phyloP scores from a whole-genome alignment of 83 land plant genomes.

The Thuja plicata region DNA sequence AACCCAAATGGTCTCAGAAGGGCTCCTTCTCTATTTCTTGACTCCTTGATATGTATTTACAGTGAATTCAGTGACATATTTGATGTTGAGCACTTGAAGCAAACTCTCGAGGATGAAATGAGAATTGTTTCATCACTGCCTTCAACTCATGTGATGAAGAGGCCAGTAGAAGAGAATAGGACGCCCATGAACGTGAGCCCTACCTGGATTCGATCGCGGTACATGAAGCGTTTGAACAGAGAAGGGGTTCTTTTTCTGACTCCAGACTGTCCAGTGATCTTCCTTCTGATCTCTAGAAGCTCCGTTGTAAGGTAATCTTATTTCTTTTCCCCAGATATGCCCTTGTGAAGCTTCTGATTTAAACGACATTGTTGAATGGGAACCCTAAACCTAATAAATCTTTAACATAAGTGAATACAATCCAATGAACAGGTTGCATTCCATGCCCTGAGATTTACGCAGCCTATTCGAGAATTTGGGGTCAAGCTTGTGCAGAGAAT shows the following conservation, averaged over 20 bases:
- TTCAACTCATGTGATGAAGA: slow-evolving; percentile 71
- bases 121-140: slow-evolving; percentile 79
- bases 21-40: too few relatives aligned
- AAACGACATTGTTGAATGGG: not conserved
- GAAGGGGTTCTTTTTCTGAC: slow-evolving; percentile 64
- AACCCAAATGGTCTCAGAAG: too few relatives aligned
- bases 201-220: slow-evolving; percentile 69
- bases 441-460: slow-evolving; percentile 58
- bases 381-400: not conserved
- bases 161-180: slow-evolving; percentile 64
- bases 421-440: slow-evolving; percentile 64
- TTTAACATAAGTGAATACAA: not conserved
- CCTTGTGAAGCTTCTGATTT: not conserved
- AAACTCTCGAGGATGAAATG: slow-evolving; percentile 61
- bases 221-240: slow-evolving; percentile 62
- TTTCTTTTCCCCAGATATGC: not conserved
- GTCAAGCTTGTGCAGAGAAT: slow-evolving; percentile 42
- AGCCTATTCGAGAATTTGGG: slow-evolving; percentile 51
- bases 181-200: slow-evolving; percentile 72
- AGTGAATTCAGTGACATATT: slow-evolving; percentile 94
- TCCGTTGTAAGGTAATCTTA: slow-evolving; percentile 70
- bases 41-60: too few relatives aligned
- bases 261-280: slow-evolving; percentile 80
- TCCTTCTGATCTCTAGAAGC: slow-evolving; percentile 71
- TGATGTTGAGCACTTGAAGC: slow-evolving; percentile 83